These are phyloP conservation scores for Syncephalastrum contaminatum DNA, from an alignment of 371 early-diverging fungal genomes.

Conservation along the genomic window DNA sequence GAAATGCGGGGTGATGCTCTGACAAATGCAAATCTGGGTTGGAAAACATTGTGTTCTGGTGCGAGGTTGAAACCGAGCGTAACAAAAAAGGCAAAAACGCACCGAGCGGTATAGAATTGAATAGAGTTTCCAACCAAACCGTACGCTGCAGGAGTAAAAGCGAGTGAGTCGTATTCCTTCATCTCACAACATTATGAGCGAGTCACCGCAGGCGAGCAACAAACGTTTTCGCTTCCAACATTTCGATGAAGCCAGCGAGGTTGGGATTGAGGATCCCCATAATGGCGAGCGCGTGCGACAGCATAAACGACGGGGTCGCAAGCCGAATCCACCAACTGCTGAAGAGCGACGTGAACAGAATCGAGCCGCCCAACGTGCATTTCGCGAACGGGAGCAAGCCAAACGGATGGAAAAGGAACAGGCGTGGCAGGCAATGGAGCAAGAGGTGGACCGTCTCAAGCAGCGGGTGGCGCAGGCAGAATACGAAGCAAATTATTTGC, in stretches of 20 bases:
- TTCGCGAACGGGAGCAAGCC: conserved; percentile 58
- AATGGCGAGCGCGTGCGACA: conserved; percentile 38
- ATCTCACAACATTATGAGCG: too few species aligned
- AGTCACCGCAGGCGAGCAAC: too few species aligned
- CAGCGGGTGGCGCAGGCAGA: conserved; percentile 17
- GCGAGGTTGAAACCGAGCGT: too few species aligned
- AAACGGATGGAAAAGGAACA: conserved; percentile 69
- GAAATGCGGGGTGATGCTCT: too few species aligned
- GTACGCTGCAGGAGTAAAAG: too few species aligned
- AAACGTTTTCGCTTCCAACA: conserved; percentile 28
- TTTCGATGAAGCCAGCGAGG: conserved; percentile 40
- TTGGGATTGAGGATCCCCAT: conserved; percentile 32
- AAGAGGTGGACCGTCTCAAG: conserved; percentile 15
- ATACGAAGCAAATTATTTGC: conserved; percentile 31
- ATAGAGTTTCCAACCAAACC: too few species aligned
- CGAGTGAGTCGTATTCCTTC: too few species aligned
- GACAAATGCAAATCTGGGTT: too few species aligned
- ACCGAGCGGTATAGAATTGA: too few species aligned
- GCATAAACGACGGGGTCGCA: conserved; percentile 35
- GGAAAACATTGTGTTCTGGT: too few species aligned
- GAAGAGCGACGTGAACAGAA: conserved; percentile 70
- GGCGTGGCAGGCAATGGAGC: conserved; percentile 49
- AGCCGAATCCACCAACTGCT: conserved; percentile 41
- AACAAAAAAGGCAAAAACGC: too few species aligned
- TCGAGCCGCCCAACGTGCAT: conserved; percentile 71